A percentile compares a stretch with the other conserved stretches of the same genome.
These are phyloP conservation scores for Myxozyma melibiosi DNA, from an alignment of 805 yeast genomes.

Conservation along the genomic window DNA sequence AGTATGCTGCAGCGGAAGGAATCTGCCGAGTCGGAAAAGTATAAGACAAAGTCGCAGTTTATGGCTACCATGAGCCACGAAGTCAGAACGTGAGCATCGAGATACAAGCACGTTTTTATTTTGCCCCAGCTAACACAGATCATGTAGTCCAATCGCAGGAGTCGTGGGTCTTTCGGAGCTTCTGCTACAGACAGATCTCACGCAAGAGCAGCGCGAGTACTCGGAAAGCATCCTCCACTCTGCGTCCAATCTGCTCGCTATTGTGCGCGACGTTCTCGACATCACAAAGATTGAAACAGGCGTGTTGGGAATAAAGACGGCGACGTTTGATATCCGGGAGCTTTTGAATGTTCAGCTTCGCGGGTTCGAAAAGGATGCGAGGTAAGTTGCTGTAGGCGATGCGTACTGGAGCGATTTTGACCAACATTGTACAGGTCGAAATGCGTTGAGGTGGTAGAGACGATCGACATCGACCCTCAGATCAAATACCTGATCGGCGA, in stretches of 20 bases:
- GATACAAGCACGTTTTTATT: neutral
- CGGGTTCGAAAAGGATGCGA: neutral
- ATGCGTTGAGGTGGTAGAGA: neutral
- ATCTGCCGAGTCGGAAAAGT: conserved; percentile 14
- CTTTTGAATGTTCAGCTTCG: conserved; percentile 2
- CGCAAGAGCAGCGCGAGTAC: conserved; percentile 12
- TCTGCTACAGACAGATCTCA: conserved; percentile 5
- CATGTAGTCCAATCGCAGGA: conserved; percentile 18
- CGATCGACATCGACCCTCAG: neutral
- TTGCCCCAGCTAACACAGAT: neutral
- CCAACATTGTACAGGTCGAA: neutral
- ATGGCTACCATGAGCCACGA: conserved; percentile 26
- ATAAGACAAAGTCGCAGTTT: conserved; percentile 16
- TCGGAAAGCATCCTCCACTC: conserved; percentile 10
- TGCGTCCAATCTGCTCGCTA: conserved; percentile 8
- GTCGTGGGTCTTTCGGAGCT: conserved; percentile 19
- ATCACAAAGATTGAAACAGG: conserved; percentile 19
- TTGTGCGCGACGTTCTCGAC: conserved; percentile 22
- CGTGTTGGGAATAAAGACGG: neutral
- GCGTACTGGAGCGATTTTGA: neutral
- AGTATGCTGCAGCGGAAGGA: conserved; percentile 11
- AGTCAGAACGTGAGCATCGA: conserved; percentile 10
- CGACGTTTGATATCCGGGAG: conserved; percentile 14
- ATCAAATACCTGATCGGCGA: conserved; percentile 8
- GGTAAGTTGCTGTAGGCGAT: neutral